These are phyloP conservation scores for Rhinocladiella similis DNA, from an alignment of 2,329 filamentous ascomycete genomes.

Conservation along the genomic window DNA sequence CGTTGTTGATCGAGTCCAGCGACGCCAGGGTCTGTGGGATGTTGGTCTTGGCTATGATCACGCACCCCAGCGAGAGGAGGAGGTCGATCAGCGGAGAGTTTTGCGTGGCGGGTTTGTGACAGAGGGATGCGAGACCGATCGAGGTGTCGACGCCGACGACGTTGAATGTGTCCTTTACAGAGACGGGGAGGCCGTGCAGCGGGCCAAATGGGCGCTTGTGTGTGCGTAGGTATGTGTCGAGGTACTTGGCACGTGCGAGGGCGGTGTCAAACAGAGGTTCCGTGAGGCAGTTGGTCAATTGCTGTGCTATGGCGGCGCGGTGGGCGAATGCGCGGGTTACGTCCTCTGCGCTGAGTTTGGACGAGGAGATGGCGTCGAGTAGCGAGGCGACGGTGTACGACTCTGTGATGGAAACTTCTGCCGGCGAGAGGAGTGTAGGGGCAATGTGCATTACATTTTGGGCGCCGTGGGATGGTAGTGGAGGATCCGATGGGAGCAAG, in stretches of 20 bases:
- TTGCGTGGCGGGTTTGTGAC: constrained; percentile 57
- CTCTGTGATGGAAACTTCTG: constrained; percentile 58
- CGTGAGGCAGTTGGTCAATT: constrained; percentile 38
- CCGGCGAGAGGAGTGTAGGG: constrained; percentile 52
- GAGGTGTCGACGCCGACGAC: constrained; percentile 54
- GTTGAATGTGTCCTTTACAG: constrained; percentile 36
- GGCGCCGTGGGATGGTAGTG: constrained; percentile 15
- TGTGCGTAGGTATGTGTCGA: constrained; percentile 37
- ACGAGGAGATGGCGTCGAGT: constrained; percentile 36
- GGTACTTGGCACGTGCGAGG: constrained; percentile 36
- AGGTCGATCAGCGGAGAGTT: constrained; percentile 61
- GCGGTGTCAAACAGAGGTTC: constrained; percentile 41
- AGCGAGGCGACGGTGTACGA: constrained; percentile 47
- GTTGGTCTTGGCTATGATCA: constrained; percentile 71
- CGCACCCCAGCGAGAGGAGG: constrained; percentile 60
- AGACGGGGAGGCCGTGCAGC: constrained; percentile 42
- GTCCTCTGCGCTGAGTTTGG: constrained; percentile 42
- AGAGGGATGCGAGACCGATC: constrained; percentile 60
- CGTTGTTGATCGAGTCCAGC: constrained; percentile 60
- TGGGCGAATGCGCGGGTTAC: constrained; percentile 59
- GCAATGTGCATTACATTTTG: constrained; percentile 51
- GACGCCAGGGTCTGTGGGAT: constrained; percentile 60
- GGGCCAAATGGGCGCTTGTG: constrained; percentile 37
- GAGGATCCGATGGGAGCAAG: constrained; percentile 27
- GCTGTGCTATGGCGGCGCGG: constrained; percentile 34